Conservation (phyloP, 805 yeast genomes). For the Wickerhamomyces kurtzmanii region DNA sequence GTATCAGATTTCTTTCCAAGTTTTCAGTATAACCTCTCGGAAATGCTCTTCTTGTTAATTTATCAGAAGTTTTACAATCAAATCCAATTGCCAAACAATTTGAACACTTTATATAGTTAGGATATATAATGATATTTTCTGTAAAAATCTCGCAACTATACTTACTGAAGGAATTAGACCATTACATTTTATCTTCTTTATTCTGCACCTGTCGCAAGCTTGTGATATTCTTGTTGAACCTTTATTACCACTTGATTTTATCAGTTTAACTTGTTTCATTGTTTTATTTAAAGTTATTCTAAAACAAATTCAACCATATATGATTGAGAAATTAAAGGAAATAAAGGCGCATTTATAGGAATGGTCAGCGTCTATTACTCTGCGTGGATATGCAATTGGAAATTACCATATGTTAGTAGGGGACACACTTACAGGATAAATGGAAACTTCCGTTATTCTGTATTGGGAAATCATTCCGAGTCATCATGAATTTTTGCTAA, state of each 20-base stretch:
- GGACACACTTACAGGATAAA: too few species aligned
- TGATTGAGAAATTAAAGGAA: background rate
- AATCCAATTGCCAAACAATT: slow-evolving; percentile 59
- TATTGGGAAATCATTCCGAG: too few species aligned
- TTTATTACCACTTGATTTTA: slow-evolving; percentile 14
- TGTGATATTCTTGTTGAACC: slow-evolving; percentile 46
- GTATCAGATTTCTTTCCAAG: slow-evolving; percentile 51
- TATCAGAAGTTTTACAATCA: slow-evolving; percentile 64
- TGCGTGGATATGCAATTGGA: slow-evolving; percentile 7
- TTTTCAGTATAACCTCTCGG: slow-evolving; percentile 78
- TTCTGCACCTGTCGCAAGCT: slow-evolving; percentile 76
- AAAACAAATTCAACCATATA: too few species aligned
- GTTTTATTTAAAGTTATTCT: too few species aligned
- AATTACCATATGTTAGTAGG: slow-evolving; percentile 13
- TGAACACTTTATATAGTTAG: slow-evolving; percentile 31
- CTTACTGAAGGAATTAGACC: slow-evolving; percentile 52
- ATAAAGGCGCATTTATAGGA: background rate
- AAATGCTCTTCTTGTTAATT: slow-evolving; percentile 64
- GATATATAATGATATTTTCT: background rate
- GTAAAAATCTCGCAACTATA: too few species aligned
- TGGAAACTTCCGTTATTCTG: too few species aligned
- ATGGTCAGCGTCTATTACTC: background rate
- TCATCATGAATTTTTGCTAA: slow-evolving; percentile 1
- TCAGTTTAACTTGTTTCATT: slow-evolving; percentile 8
- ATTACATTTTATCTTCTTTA: slow-evolving; percentile 69